A percentile compares a stretch with the other conserved stretches of the same genome.
Evolutionary conservation across 768 basidiomycete genomes (phyloP).

Genomic region (Auricularia sp.): DNA sequence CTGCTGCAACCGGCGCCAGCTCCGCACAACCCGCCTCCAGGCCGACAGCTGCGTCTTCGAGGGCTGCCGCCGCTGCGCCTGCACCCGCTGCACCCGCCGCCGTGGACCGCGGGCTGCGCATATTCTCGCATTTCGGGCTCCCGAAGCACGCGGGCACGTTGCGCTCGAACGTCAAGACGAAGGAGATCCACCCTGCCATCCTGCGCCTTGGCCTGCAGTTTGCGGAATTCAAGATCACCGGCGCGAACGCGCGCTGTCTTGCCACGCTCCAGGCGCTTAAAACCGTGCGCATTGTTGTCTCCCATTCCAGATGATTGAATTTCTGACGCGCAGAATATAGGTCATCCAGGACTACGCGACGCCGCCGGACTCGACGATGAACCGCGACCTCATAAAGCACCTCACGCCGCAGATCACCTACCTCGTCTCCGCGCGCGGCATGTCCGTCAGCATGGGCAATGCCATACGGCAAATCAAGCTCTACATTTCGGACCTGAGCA

Average conservation of each 20-base stretch:
- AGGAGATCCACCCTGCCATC: constrained; percentile 87
- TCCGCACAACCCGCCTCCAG: constrained; percentile 1
- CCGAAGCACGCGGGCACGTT: constrained; percentile 35
- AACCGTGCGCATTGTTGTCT: constrained; percentile 43
- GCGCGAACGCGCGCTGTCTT: constrained; percentile 92
- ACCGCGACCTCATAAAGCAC: constrained; percentile 84
- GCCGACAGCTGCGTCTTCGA: constrained; percentile 7
- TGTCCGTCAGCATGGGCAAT: constrained; percentile 92
- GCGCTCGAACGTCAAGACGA: constrained; percentile 37
- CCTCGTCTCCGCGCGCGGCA: constrained; percentile 76
- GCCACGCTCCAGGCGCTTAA: constrained; percentile 88
- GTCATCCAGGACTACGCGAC: constrained; percentile 87
- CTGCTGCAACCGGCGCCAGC: neutral
- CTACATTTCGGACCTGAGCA: constrained; percentile 85
- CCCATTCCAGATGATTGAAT: neutral
- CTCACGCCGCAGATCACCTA: constrained; percentile 89
- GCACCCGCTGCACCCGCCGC: constrained; percentile 27
- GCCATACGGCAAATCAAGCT: constrained; percentile 90
- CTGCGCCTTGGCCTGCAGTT: constrained; percentile 82
- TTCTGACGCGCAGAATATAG: constrained; percentile 28
- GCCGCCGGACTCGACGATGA: constrained; percentile 75
- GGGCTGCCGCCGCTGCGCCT: constrained; percentile 16
- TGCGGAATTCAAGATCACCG: constrained; percentile 83
- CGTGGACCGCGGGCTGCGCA: constrained; percentile 54
- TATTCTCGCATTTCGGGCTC: constrained; percentile 79